Evolutionary conservation across 176 grass and related monocot species (phyloP).

Genomic region (Melocanna baccifera): DNA sequence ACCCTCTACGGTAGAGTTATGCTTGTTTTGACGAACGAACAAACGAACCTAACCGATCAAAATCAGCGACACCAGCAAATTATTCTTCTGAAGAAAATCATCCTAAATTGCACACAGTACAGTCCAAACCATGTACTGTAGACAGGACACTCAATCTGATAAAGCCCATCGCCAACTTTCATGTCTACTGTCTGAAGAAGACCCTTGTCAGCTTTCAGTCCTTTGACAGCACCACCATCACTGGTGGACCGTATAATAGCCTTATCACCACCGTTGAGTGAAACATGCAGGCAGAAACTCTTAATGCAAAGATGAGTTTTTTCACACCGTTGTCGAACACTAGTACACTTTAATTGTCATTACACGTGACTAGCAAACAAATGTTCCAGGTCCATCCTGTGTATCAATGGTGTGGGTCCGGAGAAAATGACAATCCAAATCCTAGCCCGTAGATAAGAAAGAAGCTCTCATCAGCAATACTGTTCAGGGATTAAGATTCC

Average conservation of each 20-base stretch:
- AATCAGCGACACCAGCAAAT: neutral
- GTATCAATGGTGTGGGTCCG: neutral
- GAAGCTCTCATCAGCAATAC: neutral
- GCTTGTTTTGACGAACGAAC: neutral
- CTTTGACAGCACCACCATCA: neutral
- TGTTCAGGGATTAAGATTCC: no score
- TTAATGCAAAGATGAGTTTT: neutral
- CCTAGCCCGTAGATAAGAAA: neutral
- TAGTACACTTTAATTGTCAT: neutral
- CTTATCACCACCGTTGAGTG: neutral
- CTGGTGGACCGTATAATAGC: neutral
- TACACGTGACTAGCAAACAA: neutral
- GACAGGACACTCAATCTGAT: neutral
- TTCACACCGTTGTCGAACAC: neutral
- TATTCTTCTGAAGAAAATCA: neutral
- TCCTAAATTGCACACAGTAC: neutral
- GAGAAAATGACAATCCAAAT: neutral
- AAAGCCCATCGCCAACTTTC: neutral
- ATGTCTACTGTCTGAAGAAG: neutral
- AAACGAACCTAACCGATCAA: neutral
- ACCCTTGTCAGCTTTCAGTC: neutral
- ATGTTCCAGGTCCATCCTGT: slow-evolving; percentile 2
- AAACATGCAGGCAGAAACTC: neutral
- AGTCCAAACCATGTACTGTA: neutral
- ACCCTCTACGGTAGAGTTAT: neutral